Evolutionary conservation across 2,329 filamentous ascomycete species (phyloP).

Genomic region (Fusarium verticillioides): DNA sequence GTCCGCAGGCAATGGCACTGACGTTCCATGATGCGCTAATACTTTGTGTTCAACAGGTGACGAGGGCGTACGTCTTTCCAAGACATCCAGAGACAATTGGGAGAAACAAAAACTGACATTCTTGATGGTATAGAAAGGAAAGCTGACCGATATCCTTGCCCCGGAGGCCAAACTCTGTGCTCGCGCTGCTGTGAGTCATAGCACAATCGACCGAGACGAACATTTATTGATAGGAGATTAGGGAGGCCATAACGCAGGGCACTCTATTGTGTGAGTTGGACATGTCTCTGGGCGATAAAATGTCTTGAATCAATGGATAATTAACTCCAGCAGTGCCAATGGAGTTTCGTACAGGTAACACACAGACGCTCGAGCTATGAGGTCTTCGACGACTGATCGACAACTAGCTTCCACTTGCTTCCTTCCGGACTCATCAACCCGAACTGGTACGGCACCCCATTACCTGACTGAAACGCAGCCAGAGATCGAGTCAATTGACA

Average conservation of each 20-base stretch:
- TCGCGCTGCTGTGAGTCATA: not conserved
- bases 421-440: conserved; percentile 79
- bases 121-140: not conserved
- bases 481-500: not conserved
- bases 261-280: not conserved
- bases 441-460: conserved; percentile 50
- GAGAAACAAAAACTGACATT: rapidly evolving
- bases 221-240: not conserved
- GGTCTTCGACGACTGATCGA: not conserved
- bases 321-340: conserved; percentile 40
- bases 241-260: not conserved
- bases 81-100: not conserved
- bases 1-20: not conserved
- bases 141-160: not conserved
- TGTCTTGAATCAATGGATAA: not conserved
- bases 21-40: not conserved
- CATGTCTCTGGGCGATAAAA: not conserved
- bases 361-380: not conserved
- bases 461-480: not conserved
- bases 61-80: not conserved
- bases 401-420: conserved; percentile 67
- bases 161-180: not conserved
- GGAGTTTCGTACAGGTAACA: conserved; percentile 48
- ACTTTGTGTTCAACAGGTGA: not conserved
- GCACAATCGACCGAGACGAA: not conserved